phyloP scores from a whole-genome alignment of 768 basidiomycete species.

The Holtermanniella nyarrowii region DNA sequence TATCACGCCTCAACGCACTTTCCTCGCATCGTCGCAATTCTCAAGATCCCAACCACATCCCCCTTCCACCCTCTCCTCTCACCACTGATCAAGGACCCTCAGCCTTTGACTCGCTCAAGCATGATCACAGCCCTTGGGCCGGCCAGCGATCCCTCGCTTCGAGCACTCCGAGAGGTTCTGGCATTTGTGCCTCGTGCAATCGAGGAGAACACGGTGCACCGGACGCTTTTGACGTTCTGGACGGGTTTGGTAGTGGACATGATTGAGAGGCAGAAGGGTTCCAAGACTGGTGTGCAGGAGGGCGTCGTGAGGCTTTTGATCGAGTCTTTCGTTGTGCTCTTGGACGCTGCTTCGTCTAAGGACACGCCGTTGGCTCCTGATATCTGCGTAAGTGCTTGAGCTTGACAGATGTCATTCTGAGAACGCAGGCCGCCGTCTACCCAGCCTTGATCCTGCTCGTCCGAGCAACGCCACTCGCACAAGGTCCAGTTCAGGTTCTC shows the following conservation, averaged over 20 bases:
- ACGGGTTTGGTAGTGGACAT: constrained; percentile 69
- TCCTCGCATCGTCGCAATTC: constrained; percentile 78
- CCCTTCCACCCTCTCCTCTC: constrained; percentile 26
- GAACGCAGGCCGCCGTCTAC: constrained; percentile 30
- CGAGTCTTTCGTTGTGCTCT: constrained; percentile 27
- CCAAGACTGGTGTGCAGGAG: constrained; percentile 51
- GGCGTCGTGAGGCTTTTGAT: constrained; percentile 34
- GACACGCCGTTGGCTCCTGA: not conserved
- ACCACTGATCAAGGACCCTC: constrained; percentile 56
- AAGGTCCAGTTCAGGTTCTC: constrained; percentile 29
- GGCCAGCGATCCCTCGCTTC: constrained; percentile 35
- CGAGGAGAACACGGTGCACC: constrained; percentile 46
- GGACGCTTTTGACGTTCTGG: constrained; percentile 70
- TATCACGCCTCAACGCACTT: constrained; percentile 94
- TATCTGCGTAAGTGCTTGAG: not conserved
- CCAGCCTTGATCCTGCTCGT: constrained; percentile 35
- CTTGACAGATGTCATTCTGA: not conserved
- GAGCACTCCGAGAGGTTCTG: constrained; percentile 62
- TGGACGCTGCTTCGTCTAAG: not conserved
- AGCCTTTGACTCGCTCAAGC: constrained; percentile 61
- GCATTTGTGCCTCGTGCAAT: constrained; percentile 52
- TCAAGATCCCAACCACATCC: constrained; percentile 41
- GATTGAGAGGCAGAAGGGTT: constrained; percentile 50
- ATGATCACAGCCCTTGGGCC: constrained; percentile 57
- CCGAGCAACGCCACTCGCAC: constrained; percentile 29